Base-by-base conservation (phyloP, 106 monocot species). In the Dendrobium officinale region DNA sequence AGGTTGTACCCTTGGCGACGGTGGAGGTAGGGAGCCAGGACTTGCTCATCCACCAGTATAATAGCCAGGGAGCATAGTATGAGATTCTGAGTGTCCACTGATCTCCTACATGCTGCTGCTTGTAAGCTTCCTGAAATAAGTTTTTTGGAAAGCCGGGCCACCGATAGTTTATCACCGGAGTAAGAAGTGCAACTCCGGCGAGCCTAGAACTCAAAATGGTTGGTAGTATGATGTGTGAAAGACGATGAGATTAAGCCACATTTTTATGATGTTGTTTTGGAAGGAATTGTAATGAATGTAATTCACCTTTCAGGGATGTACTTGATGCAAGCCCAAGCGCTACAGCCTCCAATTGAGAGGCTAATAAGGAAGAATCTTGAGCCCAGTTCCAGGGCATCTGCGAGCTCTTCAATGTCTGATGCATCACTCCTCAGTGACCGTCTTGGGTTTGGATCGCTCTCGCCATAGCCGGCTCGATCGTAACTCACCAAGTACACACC, bases 31-130 rank as follows among this genome's bases (percentile, higher is more conserved):
- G 93, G 4, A 93, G 49, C 90, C 90, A 88, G 8, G 86, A 45
- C 70, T 88, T 88, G 6, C 83, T 89, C 88, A 86, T 88, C 93
- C 93, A 93, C 93, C 93, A 93, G 59, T 90, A 74, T 37, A 90
- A 90, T 77, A 93, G 45, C 86, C 93, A 85, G 0, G 93, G 93
- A 16, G 83, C 82, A 58, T 93, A 87, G 75, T 93, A 88, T 27
- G 90, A 80, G 5, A 93, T 78, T 24, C 90, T 77, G 4, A 88
- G 20, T 0, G 90, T 73, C 93, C 90, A 93, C 67, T 93, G 93
- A 73, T 93, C 93, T 43, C 88, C 90, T 7, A 70, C 2, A 5
- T 84, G 55, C 74, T 90, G 90, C 27, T 83, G 79, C 27, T 88
- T 15, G 51, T 51, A 51, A 51, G 51, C 51, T 51, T 51, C 51